Evolutionary conservation across 1,284 basidiomycete genomes (phyloP), one percentile per base, ranked within the genome.

Genomic region (Waitea zeae): DNA sequence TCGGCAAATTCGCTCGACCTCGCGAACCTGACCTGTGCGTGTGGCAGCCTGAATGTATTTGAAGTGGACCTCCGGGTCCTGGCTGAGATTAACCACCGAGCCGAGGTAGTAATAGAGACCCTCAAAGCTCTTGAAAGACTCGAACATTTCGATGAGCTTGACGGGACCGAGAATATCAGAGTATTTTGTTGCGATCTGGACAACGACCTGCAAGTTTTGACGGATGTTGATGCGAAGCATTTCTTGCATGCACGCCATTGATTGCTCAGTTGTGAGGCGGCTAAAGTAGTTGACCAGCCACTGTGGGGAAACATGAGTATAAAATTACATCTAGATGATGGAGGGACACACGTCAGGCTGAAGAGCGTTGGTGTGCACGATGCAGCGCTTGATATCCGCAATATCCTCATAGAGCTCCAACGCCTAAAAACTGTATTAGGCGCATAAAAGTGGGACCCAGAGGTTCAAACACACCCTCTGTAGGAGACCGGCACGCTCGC

Each of bases 41-140:
- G 92, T 96, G 7, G 95, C 95, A 20, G 95, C 95, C 54, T 98
- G 95, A 49, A 99, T 97, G 62, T 98, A 98, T 68, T 99, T 98
- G 77, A 97, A 98, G 66, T 97, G 87, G 3, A 99, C 95, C 56
- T 99, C 95, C 12, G 88, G 70, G 56, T 99, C 95, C 52, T 88
- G 74, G 53, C 81, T 88, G 42, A 98, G 70, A 61, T 98, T 99
- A 54, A 99, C 95, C 44, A 99, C 75, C 5, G 93, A 96, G 31
- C 95, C 89, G 39, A 93, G 75, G 56, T 90, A 92, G 62, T 98
- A 98, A 66, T 98, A 99, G 13, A 99, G 72, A 52, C 80, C 84
- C 57, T 98, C 95, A 46, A 92, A 97, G 41, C 76, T 92, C 70
- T 97, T 98, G 75, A 90, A 98, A 35, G 78, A 76, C 59, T 98